Evolutionary conservation across 371 early-diverging fungal species (phyloP).

Genomic region (Amoeboaphelidium protococcarum): DNA sequence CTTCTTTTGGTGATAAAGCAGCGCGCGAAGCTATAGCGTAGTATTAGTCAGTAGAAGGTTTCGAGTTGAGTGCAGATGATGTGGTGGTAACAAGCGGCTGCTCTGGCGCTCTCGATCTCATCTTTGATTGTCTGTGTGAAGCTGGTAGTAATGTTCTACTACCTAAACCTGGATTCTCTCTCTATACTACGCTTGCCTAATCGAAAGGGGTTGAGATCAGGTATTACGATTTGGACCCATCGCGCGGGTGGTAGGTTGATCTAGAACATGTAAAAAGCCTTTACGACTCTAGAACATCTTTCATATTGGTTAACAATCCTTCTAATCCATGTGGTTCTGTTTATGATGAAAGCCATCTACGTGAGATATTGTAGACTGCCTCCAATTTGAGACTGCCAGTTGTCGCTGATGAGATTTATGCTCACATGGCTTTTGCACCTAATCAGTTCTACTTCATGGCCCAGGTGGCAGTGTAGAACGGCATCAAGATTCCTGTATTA

Average conservation of each 20-base stretch:
- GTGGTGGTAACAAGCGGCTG: slow-evolving; percentile 58
- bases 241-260: slow-evolving; percentile 59
- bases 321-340: slow-evolving; percentile 59
- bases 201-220: slow-evolving; percentile 34
- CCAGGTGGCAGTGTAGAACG: slow-evolving; percentile 30
- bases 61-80: slow-evolving; percentile 41
- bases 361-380: slow-evolving; percentile 35
- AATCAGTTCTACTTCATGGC: slow-evolving; percentile 34
- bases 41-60: slow-evolving; percentile 27
- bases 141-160: slow-evolving; percentile 57
- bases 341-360: slow-evolving; percentile 37
- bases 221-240: slow-evolving; percentile 42
- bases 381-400: slow-evolving; percentile 49
- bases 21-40: slow-evolving; percentile 55
- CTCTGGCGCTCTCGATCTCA: slow-evolving; percentile 54
- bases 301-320: slow-evolving; percentile 55
- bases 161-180: slow-evolving; percentile 66
- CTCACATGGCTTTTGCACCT: slow-evolving; percentile 30
- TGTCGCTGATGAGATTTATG: slow-evolving; percentile 77
- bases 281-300: slow-evolving; percentile 49
- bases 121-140: slow-evolving; percentile 39
- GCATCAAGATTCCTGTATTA: slow-evolving; percentile 58
- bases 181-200: slow-evolving; percentile 56
- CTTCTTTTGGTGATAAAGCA: slow-evolving; percentile 35
- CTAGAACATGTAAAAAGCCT: slow-evolving; percentile 43